These are phyloP conservation scores for Candida corydali DNA, from an alignment of 805 yeast genomes.

Conservation along the genomic window DNA sequence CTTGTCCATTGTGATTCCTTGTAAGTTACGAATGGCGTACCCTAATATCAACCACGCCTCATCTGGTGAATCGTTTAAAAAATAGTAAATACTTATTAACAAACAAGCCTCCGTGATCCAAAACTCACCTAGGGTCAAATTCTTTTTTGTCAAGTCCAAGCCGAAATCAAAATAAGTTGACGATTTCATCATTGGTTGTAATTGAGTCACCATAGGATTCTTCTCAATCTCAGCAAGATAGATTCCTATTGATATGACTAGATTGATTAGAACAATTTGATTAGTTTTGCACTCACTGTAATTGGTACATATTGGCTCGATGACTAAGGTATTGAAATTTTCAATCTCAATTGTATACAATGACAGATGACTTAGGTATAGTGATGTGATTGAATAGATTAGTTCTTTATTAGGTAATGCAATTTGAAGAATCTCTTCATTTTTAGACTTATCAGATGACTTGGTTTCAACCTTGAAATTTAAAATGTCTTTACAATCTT, in stretches of 20 bases:
- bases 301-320: slow-evolving; percentile 28
- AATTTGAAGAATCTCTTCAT: slow-evolving; percentile 3
- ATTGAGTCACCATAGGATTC: slow-evolving; percentile 8
- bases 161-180: slow-evolving; percentile 33
- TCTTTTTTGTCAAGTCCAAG: slow-evolving; percentile 21
- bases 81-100: slow-evolving; percentile 36
- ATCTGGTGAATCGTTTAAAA: slow-evolving; percentile 31
- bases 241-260: slow-evolving; percentile 39
- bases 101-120: slow-evolving; percentile 41
- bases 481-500: slow-evolving; percentile 37
- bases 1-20: no score
- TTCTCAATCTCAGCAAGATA: slow-evolving; percentile 25
- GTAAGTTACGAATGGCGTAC: slow-evolving; percentile 35
- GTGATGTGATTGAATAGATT: neutral
- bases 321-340: slow-evolving; percentile 32
- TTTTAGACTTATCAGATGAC: slow-evolving; percentile 18
- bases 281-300: slow-evolving; percentile 10
- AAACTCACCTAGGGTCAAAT: slow-evolving; percentile 32
- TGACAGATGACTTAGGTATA: slow-evolving; percentile 1
- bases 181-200: slow-evolving; percentile 16
- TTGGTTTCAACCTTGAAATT: slow-evolving; percentile 22
- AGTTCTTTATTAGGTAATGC: slow-evolving; percentile 11
- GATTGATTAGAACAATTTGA: slow-evolving; percentile 30
- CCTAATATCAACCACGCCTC: slow-evolving; percentile 44
- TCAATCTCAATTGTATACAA: slow-evolving; percentile 11